Base-by-base conservation (phyloP, 768 basidiomycete genomes). In the Tricholomella constricta region DNA sequence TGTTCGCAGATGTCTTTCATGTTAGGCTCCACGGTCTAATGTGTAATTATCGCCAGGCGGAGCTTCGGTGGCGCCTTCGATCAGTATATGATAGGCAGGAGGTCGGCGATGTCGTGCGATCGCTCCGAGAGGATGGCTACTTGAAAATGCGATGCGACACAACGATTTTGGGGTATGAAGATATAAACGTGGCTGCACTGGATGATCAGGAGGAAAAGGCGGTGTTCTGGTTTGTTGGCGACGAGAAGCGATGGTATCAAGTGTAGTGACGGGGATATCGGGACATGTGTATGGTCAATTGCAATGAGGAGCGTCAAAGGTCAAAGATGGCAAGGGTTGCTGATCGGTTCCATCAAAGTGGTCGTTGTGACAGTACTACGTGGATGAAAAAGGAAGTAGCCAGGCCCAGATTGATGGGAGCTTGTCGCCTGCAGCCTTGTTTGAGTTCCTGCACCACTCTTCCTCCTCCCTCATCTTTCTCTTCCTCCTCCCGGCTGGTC, bases 1-100 rank as follows among this genome's bases (percentile, higher is more conserved):
- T 57, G 80, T 65, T 27, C 29, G 17, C 14, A 12, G 19, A 19
- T 11, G n/a, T 26, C 20, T 27, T 44, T 43, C 20, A n/a, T n/a
- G n/a, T n/a, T 52, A 20, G 20, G 31, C 50, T 55, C 17, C 29
- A 48, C 20, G 15, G 25, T 48, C 19, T 15, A 54, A 40, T 20
- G 29, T 55, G 29, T 50, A 40, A 29, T 49, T 25, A 51, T 52
- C 45, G 14, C 20, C 55, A 91, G 89, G 72, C 73, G 11, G 88
- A 91, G 63, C 70, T 92, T 49, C 76, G 81, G 46, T 89, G 87
- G 87, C 75, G 88, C 42, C 71, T 93, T 52, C 76, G 84, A 56
- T 72, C 80, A 14, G 82, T 86, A 19, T 92, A 91, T 58, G 90
- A 93, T 63, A 76, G 85, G 50, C 86, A 86, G 57, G 91, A 92